A percentile compares a stretch with the other conserved stretches of the same genome.
These are phyloP conservation scores for Mariannaea sp. DNA, from an alignment of 2,329 filamentous ascomycete species.

Conservation along the genomic window DNA sequence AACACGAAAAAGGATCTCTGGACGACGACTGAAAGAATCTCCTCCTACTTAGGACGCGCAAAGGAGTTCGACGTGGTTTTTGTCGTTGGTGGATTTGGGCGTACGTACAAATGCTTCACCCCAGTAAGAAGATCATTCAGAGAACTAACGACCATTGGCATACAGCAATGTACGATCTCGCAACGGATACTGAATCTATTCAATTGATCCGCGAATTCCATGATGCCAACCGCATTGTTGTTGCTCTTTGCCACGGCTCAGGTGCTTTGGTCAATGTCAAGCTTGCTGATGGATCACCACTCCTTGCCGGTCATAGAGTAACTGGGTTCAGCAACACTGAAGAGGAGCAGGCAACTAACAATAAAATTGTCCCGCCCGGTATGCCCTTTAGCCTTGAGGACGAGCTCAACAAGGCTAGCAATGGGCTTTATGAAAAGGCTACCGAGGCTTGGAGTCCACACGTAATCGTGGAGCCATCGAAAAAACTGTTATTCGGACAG, in stretches of 20 bases:
- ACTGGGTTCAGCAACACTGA: conserved; percentile 13
- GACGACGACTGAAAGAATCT: too few species aligned
- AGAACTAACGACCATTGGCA: too few species aligned
- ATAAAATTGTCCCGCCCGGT: too few species aligned
- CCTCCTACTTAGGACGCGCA: too few species aligned
- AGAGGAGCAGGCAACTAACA: conserved; percentile 47
- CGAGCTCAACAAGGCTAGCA: conserved; percentile 55
- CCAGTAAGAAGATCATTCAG: too few species aligned
- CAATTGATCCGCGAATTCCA: conserved; percentile 9
- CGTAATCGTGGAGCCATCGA: conserved; percentile 49
- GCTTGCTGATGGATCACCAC: conserved; percentile 1
- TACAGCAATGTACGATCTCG: conserved; percentile 13
- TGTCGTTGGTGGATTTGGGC: too few species aligned
- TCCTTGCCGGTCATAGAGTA: conserved; percentile 4
- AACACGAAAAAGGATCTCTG: too few species aligned
- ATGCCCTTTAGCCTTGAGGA: conserved; percentile 64
- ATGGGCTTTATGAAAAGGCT: conserved; percentile 55
- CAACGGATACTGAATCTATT: neutral
- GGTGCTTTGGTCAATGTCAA: conserved; percentile 11
- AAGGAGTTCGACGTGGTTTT: too few species aligned
- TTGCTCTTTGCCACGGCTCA: conserved; percentile 9
- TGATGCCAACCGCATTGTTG: conserved; percentile 9
- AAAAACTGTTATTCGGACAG: conserved; percentile 59
- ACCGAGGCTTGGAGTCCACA: conserved; percentile 52
- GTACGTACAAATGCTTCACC: too few species aligned